Percentiles rank a stretch among this genome's conserved stretches.
Evolutionary conservation across 805 yeast genomes (phyloP).

Genomic region (Ogataea trehaloabstinens): DNA sequence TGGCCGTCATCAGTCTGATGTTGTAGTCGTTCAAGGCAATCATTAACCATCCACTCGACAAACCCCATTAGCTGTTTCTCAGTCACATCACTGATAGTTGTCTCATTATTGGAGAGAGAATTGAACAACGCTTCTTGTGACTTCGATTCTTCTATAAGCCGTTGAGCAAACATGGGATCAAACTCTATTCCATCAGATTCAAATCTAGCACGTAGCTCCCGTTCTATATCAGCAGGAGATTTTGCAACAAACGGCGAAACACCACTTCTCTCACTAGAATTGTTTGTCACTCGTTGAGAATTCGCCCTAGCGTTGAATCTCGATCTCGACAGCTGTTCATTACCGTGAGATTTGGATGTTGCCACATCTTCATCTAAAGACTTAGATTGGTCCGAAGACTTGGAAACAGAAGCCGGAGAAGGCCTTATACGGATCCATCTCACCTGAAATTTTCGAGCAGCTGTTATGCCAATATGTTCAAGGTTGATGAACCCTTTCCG

Average conservation of each 20-base stretch:
- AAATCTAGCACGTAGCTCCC: slow-evolving; percentile 24
- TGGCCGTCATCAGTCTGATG: slow-evolving; percentile 2
- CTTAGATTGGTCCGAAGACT: background rate
- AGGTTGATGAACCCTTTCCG: too few species aligned
- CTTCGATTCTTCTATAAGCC: slow-evolving; percentile 24
- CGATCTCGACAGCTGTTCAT: too few species aligned
- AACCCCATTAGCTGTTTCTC: slow-evolving; percentile 21
- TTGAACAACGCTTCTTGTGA: slow-evolving; percentile 18
- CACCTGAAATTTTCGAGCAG: background rate
- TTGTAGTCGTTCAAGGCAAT: slow-evolving; percentile 18
- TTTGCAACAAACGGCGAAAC: slow-evolving; percentile 8
- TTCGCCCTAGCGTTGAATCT: too few species aligned
- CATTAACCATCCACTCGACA: slow-evolving; percentile 29
- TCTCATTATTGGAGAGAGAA: slow-evolving; percentile 13
- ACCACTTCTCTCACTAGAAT: background rate
- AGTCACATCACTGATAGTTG: slow-evolving; percentile 14
- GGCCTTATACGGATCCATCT: background rate
- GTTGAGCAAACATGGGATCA: slow-evolving; percentile 29
- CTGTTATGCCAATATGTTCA: too few species aligned
- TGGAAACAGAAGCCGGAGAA: background rate
- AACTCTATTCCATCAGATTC: slow-evolving; percentile 26
- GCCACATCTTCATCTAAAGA: too few species aligned
- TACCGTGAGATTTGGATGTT: too few species aligned
- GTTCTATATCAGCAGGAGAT: slow-evolving; percentile 26
- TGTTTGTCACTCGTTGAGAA: too few species aligned